Evolutionary conservation across 768 basidiomycete species (phyloP).

Genomic region (Rhizopogon vinicolor): DNA sequence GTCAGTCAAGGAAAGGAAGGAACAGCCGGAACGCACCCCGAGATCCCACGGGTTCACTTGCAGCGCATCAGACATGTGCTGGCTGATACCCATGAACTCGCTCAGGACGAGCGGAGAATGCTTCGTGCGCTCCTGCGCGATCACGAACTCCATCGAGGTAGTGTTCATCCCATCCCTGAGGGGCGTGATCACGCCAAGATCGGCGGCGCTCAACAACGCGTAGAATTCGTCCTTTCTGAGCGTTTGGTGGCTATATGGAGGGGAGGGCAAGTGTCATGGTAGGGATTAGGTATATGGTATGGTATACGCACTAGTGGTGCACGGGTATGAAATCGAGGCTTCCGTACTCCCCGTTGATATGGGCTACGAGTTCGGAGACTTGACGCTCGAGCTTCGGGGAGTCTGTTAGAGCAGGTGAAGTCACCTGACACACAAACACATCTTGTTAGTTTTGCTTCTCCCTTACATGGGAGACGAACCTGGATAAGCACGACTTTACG

Average conservation of each 20-base stretch:
- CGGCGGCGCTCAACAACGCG: slow-evolving; percentile 87
- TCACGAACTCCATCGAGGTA: slow-evolving; percentile 95
- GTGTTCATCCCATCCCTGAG: slow-evolving; percentile 99
- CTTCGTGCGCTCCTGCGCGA: slow-evolving; percentile 84
- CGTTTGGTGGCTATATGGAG: slow-evolving; percentile 74
- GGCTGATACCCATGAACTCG: slow-evolving; percentile 97
- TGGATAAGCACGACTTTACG: slow-evolving; percentile 79
- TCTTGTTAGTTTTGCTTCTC: slow-evolving; percentile 31
- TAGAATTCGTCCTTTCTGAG: slow-evolving; percentile 99
- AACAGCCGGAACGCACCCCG: slow-evolving; percentile 45
- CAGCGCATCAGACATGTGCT: slow-evolving; percentile 84
- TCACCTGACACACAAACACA: slow-evolving; percentile 61
- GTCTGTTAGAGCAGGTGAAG: slow-evolving; percentile 88
- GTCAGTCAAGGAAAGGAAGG: background rate
- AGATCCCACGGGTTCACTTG: slow-evolving; percentile 97
- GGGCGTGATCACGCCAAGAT: slow-evolving; percentile 92
- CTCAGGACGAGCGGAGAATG: slow-evolving; percentile 86
- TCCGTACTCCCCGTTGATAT: slow-evolving; percentile 95
- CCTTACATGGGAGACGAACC: background rate
- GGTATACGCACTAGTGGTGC: slow-evolving; percentile 86
- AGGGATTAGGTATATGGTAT: background rate
- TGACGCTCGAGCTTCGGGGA: slow-evolving; percentile 91
- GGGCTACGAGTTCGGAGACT: slow-evolving; percentile 89
- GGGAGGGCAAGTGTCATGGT: background rate
- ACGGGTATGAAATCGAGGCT: slow-evolving; percentile 94